Evolutionary conservation across 768 basidiomycete species (phyloP).

Genomic region (Termitomyces sp.): DNA sequence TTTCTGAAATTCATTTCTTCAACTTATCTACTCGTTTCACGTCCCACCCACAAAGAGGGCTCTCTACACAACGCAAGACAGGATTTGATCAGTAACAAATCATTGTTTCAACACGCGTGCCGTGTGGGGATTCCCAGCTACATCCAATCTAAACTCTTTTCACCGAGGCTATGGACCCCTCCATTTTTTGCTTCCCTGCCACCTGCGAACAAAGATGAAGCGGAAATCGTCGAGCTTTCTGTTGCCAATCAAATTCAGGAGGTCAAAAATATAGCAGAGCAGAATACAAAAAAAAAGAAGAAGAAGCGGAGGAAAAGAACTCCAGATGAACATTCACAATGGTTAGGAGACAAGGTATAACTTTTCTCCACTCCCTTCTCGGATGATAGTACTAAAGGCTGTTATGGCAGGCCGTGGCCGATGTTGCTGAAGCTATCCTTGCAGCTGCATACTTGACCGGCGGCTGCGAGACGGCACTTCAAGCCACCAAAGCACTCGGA

Average conservation of each 20-base stretch:
- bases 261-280: background rate
- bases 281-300: conserved; percentile 23
- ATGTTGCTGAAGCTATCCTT: conserved; percentile 82
- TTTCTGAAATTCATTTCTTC: conserved; percentile 80
- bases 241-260: background rate
- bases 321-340: conserved; percentile 33
- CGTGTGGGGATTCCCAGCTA: conserved; percentile 63
- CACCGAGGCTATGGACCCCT: conserved; percentile 63
- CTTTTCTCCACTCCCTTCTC: background rate
- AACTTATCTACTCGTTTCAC: conserved; percentile 67
- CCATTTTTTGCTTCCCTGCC: conserved; percentile 29
- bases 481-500: conserved; percentile 58
- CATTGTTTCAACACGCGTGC: conserved; percentile 52
- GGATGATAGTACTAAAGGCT: background rate
- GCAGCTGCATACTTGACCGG: conserved; percentile 78
- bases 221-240: background rate
- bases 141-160: conserved; percentile 70
- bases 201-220: conserved; percentile 1
- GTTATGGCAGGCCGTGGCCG: conserved; percentile 62
- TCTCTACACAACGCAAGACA: conserved; percentile 64
- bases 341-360: conserved; percentile 75
- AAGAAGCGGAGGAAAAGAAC: conserved; percentile 32
- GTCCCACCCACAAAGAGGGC: conserved; percentile 63
- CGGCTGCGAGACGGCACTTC: conserved; percentile 63
- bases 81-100: conserved; percentile 71